Evolutionary conservation across 2,329 filamentous ascomycete genomes (phyloP), one percentile per base, ranked within the genome.

Genomic region (Capronia americana): DNA sequence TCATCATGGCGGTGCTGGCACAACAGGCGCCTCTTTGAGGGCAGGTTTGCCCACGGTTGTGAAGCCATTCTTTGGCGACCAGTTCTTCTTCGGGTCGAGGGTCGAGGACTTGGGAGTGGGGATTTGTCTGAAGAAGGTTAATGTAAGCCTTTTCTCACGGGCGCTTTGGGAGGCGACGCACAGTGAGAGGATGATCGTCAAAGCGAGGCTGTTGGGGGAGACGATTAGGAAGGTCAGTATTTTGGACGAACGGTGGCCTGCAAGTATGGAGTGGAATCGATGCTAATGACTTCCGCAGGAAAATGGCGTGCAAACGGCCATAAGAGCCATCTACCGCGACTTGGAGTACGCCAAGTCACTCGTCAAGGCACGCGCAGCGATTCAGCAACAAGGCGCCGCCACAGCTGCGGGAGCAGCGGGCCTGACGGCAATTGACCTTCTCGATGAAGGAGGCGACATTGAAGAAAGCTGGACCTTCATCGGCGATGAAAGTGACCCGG

Each of bases 31-130:
- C 0, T 96, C 92, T 77, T 82, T 99, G 57, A 86, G 95, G 60
- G 93, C 93, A 0, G 95, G 95, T 1, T 87, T 97, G 4, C 95
- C 95, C 0, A 98, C 95, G 0, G 93, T 99, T 70, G 91, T 98
- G 75, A 92, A 94, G 68, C 95, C 95, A 0, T 99, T 98, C 82
- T 99, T 99, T 75, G 95, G 95, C 4, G 95, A 99, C 74, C 95
- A 99, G 76, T 97, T 91, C 83, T 99, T 99, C 83, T 98, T 96
- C 73, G 95, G 93, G 6, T 87, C 85, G 32, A 86, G 95, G 3
- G 91, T 98, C 1, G 93, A 98, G 77, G 94, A 98, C 74, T 83
- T 99, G 5, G 94, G 95, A 0, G 95, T 98, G 1, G 95, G 95
- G 0, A 89, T 97, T 23, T 92, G 90, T 75, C 84, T 99, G 73